Percentiles rank a stretch among this genome's conserved stretches.
These are phyloP conservation scores for Solanum corneliomulleri DNA, from an alignment of 257 asterid genomes.

Conservation along the genomic window DNA sequence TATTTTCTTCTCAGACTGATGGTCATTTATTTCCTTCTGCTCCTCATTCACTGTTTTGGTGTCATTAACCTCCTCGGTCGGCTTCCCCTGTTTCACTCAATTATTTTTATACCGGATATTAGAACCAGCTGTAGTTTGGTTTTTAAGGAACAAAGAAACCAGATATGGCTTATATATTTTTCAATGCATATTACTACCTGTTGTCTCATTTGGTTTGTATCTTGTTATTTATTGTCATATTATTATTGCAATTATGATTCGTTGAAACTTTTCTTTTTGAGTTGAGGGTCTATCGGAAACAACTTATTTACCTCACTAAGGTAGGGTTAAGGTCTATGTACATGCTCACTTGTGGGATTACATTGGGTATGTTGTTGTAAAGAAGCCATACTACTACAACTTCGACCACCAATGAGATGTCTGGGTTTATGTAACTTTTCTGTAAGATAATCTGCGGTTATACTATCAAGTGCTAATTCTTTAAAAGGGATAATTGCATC, in stretches of 20 bases:
- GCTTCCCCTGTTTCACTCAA: constrained; percentile 37
- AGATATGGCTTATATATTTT: not conserved
- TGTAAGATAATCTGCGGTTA: not conserved
- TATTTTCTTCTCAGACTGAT: constrained; percentile 26
- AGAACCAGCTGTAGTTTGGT: not conserved
- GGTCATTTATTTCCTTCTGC: constrained; percentile 30
- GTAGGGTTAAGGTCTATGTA: not conserved
- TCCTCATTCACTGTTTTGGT: constrained; percentile 22
- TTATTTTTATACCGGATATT: not conserved
- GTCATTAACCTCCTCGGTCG: constrained; percentile 32
- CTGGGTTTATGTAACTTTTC: not conserved
- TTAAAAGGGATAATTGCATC: not conserved
- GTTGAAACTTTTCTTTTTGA: not conserved
- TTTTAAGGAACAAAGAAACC: not conserved
- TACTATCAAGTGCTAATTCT: not conserved
- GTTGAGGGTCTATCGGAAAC: not conserved
- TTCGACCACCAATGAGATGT: not conserved
- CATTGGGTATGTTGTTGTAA: not conserved
- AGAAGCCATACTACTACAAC: not conserved
- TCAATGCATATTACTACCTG: not conserved
- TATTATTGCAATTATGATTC: not conserved
- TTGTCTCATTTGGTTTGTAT: not conserved
- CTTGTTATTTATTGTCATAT: not conserved
- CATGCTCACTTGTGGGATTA: not conserved
- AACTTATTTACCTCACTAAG: not conserved